These are phyloP conservation scores for Lizonia empirigonia DNA, from an alignment of 2,329 filamentous ascomycete genomes.

Conservation along the genomic window DNA sequence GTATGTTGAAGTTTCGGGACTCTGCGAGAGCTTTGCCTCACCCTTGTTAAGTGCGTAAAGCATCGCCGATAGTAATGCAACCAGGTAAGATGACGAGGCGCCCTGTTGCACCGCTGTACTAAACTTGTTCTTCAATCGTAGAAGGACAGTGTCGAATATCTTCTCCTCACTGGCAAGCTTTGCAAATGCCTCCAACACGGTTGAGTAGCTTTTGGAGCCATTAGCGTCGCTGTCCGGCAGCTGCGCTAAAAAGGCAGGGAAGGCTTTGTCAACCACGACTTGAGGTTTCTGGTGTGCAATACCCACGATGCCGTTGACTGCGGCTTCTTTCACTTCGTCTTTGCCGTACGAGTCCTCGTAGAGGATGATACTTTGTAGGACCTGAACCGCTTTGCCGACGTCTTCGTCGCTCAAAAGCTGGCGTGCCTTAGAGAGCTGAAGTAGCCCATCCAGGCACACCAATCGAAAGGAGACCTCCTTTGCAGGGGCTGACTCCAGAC, in stretches of 20 bases:
- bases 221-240: conserved; percentile 64
- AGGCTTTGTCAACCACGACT: conserved; percentile 67
- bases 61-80: conserved; percentile 64
- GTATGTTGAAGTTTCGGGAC: conserved; percentile 48
- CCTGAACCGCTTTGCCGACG: conserved; percentile 60
- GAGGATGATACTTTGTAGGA: conserved; percentile 66
- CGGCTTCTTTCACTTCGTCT: conserved; percentile 63
- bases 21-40: conserved; percentile 56
- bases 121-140: conserved; percentile 68
- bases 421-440: conserved; percentile 51
- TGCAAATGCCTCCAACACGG: conserved; percentile 67
- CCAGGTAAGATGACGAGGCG: conserved; percentile 60
- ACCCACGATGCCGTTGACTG: conserved; percentile 63
- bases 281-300: conserved; percentile 67
- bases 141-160: conserved; percentile 67
- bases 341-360: conserved; percentile 62
- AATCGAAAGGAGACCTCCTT: conserved; percentile 58
- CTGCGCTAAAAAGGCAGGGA: conserved; percentile 69
- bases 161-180: conserved; percentile 67
- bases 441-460: conserved; percentile 52
- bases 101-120: conserved; percentile 60
- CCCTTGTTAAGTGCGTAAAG: conserved; percentile 65
- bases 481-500: conserved; percentile 51
- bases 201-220: conserved; percentile 54
- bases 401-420: conserved; percentile 51